phyloP scores from a whole-genome alignment of 2,329 filamentous ascomycete genomes.

The Claviceps humidiphila region DNA sequence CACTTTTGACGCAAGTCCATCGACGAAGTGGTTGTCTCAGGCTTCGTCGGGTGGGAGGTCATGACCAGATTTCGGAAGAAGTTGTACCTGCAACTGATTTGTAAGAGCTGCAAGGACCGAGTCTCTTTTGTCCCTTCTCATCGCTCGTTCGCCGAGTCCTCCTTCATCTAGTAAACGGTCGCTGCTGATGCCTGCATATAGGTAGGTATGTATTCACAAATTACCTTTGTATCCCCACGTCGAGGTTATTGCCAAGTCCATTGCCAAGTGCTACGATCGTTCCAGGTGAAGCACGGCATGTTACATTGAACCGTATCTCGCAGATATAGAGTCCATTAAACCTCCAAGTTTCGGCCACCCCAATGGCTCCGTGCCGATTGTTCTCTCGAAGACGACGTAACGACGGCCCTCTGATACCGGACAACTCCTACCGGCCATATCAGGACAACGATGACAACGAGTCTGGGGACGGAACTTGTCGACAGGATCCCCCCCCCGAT shows the following conservation, averaged over 20 bases:
- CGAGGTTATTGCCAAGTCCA: background rate
- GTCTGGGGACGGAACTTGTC: background rate
- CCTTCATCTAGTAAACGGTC: background rate
- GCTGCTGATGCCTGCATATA: background rate
- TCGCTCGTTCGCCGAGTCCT: background rate
- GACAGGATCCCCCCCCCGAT: background rate
- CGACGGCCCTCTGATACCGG: background rate
- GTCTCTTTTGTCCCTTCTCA: background rate
- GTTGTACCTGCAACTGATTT: background rate
- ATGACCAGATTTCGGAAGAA: conserved; percentile 1
- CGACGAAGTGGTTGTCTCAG: background rate
- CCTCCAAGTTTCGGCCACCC: background rate
- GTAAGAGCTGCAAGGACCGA: background rate
- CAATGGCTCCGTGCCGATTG: background rate
- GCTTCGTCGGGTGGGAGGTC: background rate
- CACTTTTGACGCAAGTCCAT: background rate
- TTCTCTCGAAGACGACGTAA: background rate
- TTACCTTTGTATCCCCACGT: background rate
- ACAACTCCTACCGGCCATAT: background rate
- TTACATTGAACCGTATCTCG: background rate
- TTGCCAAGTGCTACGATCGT: background rate
- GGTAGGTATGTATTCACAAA: background rate
- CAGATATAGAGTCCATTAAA: background rate
- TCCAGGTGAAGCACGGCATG: background rate
- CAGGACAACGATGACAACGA: background rate